These are phyloP conservation scores for Diutina rugosa DNA, from an alignment of 1,139 yeast genomes.

Conservation along the genomic window DNA sequence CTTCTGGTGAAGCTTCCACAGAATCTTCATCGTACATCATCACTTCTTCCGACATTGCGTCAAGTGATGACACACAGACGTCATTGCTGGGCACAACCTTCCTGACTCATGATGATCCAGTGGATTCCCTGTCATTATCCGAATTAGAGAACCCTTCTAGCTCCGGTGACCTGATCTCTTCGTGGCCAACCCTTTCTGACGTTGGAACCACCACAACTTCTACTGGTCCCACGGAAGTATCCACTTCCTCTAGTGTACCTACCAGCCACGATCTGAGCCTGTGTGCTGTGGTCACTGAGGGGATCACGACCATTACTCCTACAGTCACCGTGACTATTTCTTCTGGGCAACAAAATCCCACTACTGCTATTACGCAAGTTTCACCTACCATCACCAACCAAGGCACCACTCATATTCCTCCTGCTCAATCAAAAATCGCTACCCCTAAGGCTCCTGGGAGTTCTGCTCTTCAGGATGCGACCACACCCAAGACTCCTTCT, in stretches of 20 bases:
- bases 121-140: not conserved
- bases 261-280: not conserved
- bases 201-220: not conserved
- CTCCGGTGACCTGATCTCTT: not conserved
- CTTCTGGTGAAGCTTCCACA: not conserved
- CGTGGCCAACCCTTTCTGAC: not conserved
- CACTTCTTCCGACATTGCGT: no score
- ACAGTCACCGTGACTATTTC: not conserved
- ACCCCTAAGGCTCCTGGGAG: not conserved
- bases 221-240: not conserved
- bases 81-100: not conserved
- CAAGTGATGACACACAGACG: not conserved
- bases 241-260: not conserved
- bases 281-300: not conserved
- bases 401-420: no score
- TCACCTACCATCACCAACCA: not conserved
- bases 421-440: not conserved
- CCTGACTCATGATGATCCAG: no score
- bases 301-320: not conserved
- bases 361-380: not conserved
- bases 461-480: not conserved
- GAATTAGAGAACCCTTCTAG: not conserved
- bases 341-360: not conserved
- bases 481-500: not conserved
- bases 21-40: no score